Base-by-base conservation (phyloP, 805 yeast species). In the Myxozyma kluyveri region DNA sequence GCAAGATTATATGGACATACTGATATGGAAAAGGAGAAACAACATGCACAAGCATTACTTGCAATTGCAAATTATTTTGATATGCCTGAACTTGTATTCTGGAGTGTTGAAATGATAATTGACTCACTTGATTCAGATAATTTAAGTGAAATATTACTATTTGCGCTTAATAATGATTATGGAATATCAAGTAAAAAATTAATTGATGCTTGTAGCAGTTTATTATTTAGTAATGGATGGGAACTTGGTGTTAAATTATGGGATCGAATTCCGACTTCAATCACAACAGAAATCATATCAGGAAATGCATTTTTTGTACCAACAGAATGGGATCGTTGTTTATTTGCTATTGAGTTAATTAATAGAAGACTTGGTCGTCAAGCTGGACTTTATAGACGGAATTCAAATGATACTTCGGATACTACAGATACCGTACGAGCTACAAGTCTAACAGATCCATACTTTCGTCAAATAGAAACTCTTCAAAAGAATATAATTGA, bases 311-410 rank as follows among this genome's bases (percentile, higher is more conserved):
- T 79, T 56, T 79, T 75, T 61, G 77, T 77, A 3, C 78, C 79
- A 1, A 71, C 72, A 1, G 84, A 79, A 61, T 78, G 80, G 80
- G 81, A 78, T 39, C 67, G 84, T 47, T 76, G 79, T 39, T 54
- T 75, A 26, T 78, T 79, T 54, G 67, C 75, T 2, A 33, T 45
- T 21, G 47, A 54, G 17, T 44, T 56, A 4, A 42, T 54, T 18
- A 47, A 54, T 22, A 23, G 45, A 42, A 45, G 43, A 18, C 39
- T 50, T 24, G 18, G n/a, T 12, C 43, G 21, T 38, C 43, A 40
- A 32, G 10, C 14, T 9, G 29, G 9, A 29, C 14, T 14, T 9
- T 29, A 9, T 29, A 9, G 33, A 14, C 9, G 14, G 33, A 9
- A 14, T 14, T n/a, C n/a, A n/a, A n/a, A n/a, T n/a, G n/a, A n/a